phyloP scores from a whole-genome alignment of 2,329 filamentous ascomycete species.

The Cercospora janseana region DNA sequence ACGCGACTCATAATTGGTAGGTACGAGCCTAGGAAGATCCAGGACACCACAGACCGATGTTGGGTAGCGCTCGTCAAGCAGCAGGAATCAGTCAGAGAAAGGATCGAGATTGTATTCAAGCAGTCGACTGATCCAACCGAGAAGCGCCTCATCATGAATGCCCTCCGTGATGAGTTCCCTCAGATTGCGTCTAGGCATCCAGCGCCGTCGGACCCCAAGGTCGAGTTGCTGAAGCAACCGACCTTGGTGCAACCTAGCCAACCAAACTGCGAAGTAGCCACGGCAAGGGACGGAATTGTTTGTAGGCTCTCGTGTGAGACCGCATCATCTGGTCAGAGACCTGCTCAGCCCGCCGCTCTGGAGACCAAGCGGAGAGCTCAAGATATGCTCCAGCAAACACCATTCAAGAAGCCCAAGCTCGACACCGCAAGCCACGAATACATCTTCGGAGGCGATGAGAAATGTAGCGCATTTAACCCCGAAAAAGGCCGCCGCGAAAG shows the following conservation, averaged over 20 bases:
- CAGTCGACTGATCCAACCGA: neutral
- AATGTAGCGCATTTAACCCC: conserved; percentile 1
- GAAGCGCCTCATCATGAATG: conserved; percentile 6
- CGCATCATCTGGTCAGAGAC: neutral
- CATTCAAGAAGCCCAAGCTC: too few relatives aligned
- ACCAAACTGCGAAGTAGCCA: conserved; percentile 3
- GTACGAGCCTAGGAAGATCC: conserved; percentile 1
- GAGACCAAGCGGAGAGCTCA: too few relatives aligned
- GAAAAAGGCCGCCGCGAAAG: neutral
- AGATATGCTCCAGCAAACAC: too few relatives aligned
- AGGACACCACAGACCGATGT: neutral
- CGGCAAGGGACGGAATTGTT: neutral
- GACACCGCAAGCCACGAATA: too few relatives aligned
- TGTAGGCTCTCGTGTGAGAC: neutral
- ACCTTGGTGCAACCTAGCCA: neutral
- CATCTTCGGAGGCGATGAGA: too few relatives aligned
- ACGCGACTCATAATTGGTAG: too few relatives aligned
- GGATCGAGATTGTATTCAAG: conserved; percentile 3
- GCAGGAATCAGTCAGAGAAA: conserved; percentile 6
- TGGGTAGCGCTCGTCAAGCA: conserved; percentile 4
- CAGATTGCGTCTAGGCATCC: conserved; percentile 4
- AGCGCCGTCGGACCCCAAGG: conserved; percentile 2
- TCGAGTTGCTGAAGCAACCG: neutral
- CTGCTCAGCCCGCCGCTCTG: too few relatives aligned
- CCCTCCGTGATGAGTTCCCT: conserved; percentile 7